Evolutionary conservation across 2,329 filamentous ascomycete species (phyloP), one percentile per base, ranked within the genome.

Genomic region (Chrysoporthe deuterocubensis): DNA sequence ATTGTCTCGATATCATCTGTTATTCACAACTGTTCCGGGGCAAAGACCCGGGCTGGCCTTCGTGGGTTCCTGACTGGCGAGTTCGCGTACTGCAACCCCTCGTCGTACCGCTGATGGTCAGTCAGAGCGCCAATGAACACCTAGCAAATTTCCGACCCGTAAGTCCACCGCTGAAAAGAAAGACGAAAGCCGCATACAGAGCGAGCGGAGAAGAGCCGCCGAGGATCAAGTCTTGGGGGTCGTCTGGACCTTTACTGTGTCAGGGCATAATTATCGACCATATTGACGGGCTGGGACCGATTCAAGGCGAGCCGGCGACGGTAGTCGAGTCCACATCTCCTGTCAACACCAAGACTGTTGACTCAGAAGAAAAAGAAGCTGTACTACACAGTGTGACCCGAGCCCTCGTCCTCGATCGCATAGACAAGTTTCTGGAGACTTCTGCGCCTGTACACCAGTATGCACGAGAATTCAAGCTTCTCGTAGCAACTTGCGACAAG

Each of bases 21-120:
- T 68, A 43, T n/a, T 42, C 67, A 2, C 67, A 68, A 16, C 42
- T 62, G 4, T 68, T 68, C 16, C 67, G 40, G n/a, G 46, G 18
- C 52, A 6, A 1, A 3, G 43, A 66, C 1, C 32, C 44, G 0
- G 63, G 21, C 50, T 68, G 63, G 67, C 67, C 67, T 11, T 62
- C 61, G 13, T 68, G 67, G 67, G 26, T 66, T 7, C 67, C 63
- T 5, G 63, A 68, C 43, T 68, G 67, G 67, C 67, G 58, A 26
- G 58, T 62, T 14, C 34, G 40, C 7, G 44, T 44, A 3, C 9
- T 14, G 37, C 63, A 46, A 3, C 67, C 67, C 13, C 56, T 43
- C 21, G 63, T 66, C 21, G 67, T 68, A 8, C 63, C 67, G 48
- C 58, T 66, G 1, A 68, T 68, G 66, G 64, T 66, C 18, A 66